Conservation (phyloP, 2,329 filamentous ascomycete genomes). For the Magnaporthales sp. region DNA sequence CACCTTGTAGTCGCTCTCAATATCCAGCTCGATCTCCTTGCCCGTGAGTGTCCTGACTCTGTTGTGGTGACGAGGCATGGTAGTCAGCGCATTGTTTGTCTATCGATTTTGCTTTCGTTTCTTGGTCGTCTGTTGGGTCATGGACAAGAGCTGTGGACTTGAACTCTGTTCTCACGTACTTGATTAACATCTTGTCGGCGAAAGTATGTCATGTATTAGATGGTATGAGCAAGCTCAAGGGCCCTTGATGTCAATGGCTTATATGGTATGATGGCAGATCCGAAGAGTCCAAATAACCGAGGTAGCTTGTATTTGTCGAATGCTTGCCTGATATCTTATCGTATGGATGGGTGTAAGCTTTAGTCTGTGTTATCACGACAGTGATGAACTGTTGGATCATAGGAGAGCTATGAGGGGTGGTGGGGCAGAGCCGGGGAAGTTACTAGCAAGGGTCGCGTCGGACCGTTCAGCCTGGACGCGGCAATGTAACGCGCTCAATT, state of each 20-base stretch:
- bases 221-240: neutral
- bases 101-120: neutral
- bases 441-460: neutral
- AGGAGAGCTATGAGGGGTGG: neutral
- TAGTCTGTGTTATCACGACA: neutral
- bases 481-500: neutral
- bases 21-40: conserved; percentile 98
- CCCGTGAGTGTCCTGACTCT: conserved; percentile 97
- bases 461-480: neutral
- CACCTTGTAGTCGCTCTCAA: conserved; percentile 91
- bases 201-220: neutral
- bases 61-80: conserved; percentile 7
- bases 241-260: neutral
- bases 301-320: neutral
- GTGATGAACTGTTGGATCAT: neutral
- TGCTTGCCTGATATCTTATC: neutral
- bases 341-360: neutral
- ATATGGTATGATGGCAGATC: neutral
- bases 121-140: neutral
- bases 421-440: neutral
- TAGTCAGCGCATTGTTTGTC: conserved; percentile 5
- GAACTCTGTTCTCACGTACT: conserved; percentile 29
- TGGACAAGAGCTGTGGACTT: neutral
- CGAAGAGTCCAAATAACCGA: neutral
- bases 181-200: conserved; percentile 37